phyloP scores from a whole-genome alignment of 2,329 filamentous ascomycete species.

The Zymoseptoria brevis region DNA sequence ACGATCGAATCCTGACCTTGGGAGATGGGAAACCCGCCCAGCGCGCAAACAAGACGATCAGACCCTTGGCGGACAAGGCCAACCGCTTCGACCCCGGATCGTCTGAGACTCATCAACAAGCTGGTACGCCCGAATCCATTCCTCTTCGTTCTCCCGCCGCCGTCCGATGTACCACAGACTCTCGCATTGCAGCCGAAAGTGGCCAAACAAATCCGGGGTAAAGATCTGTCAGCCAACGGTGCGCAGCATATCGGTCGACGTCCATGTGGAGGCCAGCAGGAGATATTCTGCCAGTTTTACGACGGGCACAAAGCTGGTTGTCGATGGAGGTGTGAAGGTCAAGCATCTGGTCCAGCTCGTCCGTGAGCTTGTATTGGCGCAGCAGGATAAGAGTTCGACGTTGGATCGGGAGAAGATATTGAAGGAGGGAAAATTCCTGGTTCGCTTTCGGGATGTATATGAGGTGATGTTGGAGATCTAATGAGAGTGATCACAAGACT shows the following conservation, averaged over 20 bases:
- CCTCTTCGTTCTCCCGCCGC: background rate
- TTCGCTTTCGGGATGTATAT: background rate
- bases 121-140: background rate
- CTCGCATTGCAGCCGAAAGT: too few species aligned
- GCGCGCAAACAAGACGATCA: too few species aligned
- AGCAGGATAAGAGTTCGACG: background rate
- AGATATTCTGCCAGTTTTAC: too few species aligned
- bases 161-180: too few species aligned
- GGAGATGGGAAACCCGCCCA: too few species aligned
- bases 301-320: background rate
- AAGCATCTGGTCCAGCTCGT: background rate
- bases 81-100: too few species aligned
- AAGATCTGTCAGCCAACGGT: background rate
- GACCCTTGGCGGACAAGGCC: too few species aligned
- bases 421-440: background rate
- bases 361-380: background rate
- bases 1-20: background rate
- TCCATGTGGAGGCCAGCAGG: too few species aligned
- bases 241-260: background rate
- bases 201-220: too few species aligned
- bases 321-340: background rate
- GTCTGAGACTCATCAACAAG: too few species aligned
- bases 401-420: background rate
- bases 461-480: background rate
- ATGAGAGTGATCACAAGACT: background rate